phyloP scores from a whole-genome alignment of 257 asterid species.

The Mitragyna speciosa region DNA sequence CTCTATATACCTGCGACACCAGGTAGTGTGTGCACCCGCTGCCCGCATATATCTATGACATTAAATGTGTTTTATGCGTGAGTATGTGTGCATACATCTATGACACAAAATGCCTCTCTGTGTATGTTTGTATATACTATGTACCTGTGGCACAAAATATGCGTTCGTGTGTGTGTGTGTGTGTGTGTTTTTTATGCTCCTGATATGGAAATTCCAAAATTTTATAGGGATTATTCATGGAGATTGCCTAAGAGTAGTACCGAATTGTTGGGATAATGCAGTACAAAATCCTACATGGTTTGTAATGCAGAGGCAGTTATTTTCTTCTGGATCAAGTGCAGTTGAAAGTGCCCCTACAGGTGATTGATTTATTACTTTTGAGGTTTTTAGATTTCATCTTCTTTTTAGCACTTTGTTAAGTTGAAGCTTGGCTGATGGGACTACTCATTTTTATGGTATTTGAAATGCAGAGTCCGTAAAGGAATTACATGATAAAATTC shows the following conservation, averaged over 20 bases:
- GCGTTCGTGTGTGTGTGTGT: background rate
- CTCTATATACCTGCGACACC: no score
- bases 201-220: background rate
- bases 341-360: constrained; percentile 52
- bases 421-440: constrained; percentile 7
- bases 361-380: constrained; percentile 20
- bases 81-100: no score
- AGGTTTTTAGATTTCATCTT: constrained; percentile 1
- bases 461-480: constrained; percentile 64
- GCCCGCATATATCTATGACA: background rate
- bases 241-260: constrained; percentile 21
- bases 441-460: constrained; percentile 17
- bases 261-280: constrained; percentile 17
- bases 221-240: constrained; percentile 37
- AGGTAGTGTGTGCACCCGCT: no score
- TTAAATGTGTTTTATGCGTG: background rate
- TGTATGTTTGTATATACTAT: no score
- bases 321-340: constrained; percentile 44
- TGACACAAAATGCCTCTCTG: no score
- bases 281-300: constrained; percentile 21
- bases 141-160: no score
- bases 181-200: background rate
- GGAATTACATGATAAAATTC: constrained; percentile 64
- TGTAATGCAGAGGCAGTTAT: constrained; percentile 35
- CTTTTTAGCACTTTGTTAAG: constrained; percentile 9